Base-by-base conservation (phyloP, 2,329 filamentous ascomycete species). In the Talaromyces sp. region DNA sequence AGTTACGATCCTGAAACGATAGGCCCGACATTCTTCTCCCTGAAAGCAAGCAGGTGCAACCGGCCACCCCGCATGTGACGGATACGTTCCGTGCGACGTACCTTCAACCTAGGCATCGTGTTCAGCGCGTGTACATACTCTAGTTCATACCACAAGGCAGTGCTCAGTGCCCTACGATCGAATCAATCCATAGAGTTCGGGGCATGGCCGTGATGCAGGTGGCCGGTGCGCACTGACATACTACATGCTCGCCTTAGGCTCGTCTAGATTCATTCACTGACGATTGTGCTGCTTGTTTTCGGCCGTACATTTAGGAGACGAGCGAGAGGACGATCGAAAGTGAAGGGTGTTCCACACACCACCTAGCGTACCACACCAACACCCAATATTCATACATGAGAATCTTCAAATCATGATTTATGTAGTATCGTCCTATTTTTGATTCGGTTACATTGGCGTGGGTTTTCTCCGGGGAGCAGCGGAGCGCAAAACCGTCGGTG, bases 1-100 rank as follows among this genome's bases (percentile, higher is more conserved):
- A 87, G 84, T 87, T 63, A 86, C 85, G 12, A 89, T 90, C 76
- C 78, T 90, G 74, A 90, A 90, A 78, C 85, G 86, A 80, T 90
- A 80, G 70, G 63, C 61, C 61, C 58, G 4, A 23, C 21, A 18
- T 42, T 44, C 12, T 18, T 28, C 54, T 3, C 21, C 37, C n/a
- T 35, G 31, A 37, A 54, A 54, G 44, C 58, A 48, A 33, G 33
- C 48, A 54, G 16, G 25, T 33, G 31, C 25, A 31, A 18, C 48
- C 21, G 31, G 28, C 18, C 14, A 61, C 39, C 58, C 23, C 46
- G 58, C 58, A 60, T 52, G 58, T 60, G 58, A 60, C 55, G 42
- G 33, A 60, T n/a, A 9, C 25, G 42, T 35, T 57, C 33, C 44
- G 31, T 54, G 44, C 37, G 58, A 54, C 31, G 44, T 18, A 31